Conservation (phyloP, 75 land plant species). For the Adiantum capillusveneris region DNA sequence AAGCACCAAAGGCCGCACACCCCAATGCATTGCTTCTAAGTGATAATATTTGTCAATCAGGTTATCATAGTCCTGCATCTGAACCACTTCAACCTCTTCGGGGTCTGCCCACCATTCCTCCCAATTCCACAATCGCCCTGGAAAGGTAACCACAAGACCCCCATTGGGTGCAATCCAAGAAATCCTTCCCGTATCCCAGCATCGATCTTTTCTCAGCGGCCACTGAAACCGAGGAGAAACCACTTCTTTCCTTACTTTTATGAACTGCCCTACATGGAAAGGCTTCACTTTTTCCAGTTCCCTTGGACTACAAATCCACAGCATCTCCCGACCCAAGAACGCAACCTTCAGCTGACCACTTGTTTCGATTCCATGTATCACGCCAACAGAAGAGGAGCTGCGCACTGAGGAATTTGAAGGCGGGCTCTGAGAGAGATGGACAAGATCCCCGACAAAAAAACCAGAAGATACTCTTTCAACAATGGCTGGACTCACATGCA, state of each 20-base stretch:
- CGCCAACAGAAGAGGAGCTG: slow-evolving; percentile 65
- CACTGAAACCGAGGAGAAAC: slow-evolving; percentile 73
- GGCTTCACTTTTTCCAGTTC: slow-evolving; percentile 71
- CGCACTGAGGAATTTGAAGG: slow-evolving; percentile 13
- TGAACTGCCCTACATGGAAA: slow-evolving; percentile 63
- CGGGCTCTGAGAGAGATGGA: slow-evolving; percentile 41
- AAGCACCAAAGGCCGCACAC: slow-evolving; percentile 65
- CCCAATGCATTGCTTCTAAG: slow-evolving; percentile 90
- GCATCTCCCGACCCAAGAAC: slow-evolving; percentile 71
- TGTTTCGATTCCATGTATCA: slow-evolving; percentile 58
- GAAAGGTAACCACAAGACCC: slow-evolving; percentile 74
- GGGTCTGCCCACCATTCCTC: slow-evolving; percentile 80
- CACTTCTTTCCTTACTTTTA: slow-evolving; percentile 47
- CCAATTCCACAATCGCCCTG: slow-evolving; percentile 50
- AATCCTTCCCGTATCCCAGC: slow-evolving; percentile 76
- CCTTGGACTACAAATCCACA: slow-evolving; percentile 68
- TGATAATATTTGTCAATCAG: slow-evolving; percentile 72
- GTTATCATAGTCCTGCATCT: slow-evolving; percentile 46
- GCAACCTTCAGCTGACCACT: slow-evolving; percentile 66
- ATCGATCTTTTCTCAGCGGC: slow-evolving; percentile 60
- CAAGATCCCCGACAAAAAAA: slow-evolving; percentile 82
- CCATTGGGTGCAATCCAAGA: slow-evolving; percentile 71
- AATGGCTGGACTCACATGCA: slow-evolving; percentile 54
- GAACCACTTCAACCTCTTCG: slow-evolving; percentile 72
- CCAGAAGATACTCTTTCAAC: slow-evolving; percentile 70